Evolutionary conservation across 179 eudicot species (phyloP).

Genomic region (Silene vulgaris): DNA sequence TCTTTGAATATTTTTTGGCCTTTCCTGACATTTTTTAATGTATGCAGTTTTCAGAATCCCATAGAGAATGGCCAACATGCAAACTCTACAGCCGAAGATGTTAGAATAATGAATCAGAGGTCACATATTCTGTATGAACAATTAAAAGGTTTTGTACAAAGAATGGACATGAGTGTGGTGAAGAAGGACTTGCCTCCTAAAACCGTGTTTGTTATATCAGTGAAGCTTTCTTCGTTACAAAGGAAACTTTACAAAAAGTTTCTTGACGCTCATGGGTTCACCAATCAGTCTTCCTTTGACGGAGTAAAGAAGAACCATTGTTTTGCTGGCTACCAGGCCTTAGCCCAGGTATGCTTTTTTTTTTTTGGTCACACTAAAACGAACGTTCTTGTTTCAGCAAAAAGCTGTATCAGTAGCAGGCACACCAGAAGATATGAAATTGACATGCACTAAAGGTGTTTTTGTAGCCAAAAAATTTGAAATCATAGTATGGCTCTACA

Average conservation of each 20-base stretch:
- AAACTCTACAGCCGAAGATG: slow-evolving; percentile 84
- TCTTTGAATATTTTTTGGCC: slow-evolving; percentile 1
- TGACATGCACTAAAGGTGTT: background rate
- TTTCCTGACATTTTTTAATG: slow-evolving; percentile 12
- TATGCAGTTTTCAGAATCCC: slow-evolving; percentile 88
- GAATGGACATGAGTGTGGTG: slow-evolving; percentile 97
- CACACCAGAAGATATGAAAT: background rate
- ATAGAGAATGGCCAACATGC: slow-evolving; percentile 97
- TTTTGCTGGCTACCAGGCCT: slow-evolving; percentile 89
- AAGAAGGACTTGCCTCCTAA: slow-evolving; percentile 91
- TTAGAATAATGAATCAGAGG: slow-evolving; percentile 94
- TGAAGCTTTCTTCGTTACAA: slow-evolving; percentile 83
- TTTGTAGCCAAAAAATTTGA: background rate
- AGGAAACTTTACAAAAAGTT: slow-evolving; percentile 71
- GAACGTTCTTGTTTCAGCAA: background rate
- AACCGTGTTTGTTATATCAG: slow-evolving; percentile 93
- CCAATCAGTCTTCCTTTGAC: slow-evolving; percentile 54
- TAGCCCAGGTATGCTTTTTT: slow-evolving; percentile 65
- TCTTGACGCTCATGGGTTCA: slow-evolving; percentile 85
- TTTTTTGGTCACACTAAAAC: background rate
- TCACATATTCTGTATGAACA: slow-evolving; percentile 92
- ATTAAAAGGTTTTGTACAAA: slow-evolving; percentile 91
- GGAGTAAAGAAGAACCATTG: slow-evolving; percentile 54
- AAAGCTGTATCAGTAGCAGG: background rate
- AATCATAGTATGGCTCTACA: background rate